Conservation (phyloP, 2,329 filamentous ascomycete species). For the Fusarium kyushuense region DNA sequence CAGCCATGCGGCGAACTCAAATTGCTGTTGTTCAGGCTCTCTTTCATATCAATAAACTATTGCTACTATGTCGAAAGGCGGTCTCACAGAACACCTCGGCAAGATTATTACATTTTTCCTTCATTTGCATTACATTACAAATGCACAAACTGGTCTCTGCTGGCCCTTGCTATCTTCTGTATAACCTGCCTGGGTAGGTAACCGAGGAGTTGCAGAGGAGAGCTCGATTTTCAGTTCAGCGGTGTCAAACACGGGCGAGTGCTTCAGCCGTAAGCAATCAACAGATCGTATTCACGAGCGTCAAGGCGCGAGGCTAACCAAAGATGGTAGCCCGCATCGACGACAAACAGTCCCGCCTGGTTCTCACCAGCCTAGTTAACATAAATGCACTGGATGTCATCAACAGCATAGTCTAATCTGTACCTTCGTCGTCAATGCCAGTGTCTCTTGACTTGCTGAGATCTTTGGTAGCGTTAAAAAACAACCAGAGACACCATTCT, state of each 20-base stretch:
- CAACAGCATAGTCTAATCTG: neutral
- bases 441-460: neutral
- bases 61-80: neutral
- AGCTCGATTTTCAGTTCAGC: slow-evolving; percentile 20
- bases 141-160: neutral
- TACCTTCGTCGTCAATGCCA: neutral
- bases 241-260: neutral
- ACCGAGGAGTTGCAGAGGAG: neutral
- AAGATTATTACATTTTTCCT: neutral
- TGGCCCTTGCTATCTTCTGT: neutral
- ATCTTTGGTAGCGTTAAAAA: slow-evolving; percentile 12
- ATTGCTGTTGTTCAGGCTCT: neutral
- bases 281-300: neutral
- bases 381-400: neutral
- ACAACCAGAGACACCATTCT: slow-evolving; percentile 3
- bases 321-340: neutral
- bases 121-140: no score
- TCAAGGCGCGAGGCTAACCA: neutral
- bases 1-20: neutral
- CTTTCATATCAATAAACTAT: neutral
- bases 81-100: neutral
- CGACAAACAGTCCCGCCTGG: neutral
- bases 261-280: neutral
- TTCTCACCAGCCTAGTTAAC: neutral
- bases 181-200: neutral